Evolutionary conservation across 2,329 filamentous ascomycete species (phyloP), one percentile per base, ranked within the genome.

Genomic region (Cladosporium austrohemisphaericum): DNA sequence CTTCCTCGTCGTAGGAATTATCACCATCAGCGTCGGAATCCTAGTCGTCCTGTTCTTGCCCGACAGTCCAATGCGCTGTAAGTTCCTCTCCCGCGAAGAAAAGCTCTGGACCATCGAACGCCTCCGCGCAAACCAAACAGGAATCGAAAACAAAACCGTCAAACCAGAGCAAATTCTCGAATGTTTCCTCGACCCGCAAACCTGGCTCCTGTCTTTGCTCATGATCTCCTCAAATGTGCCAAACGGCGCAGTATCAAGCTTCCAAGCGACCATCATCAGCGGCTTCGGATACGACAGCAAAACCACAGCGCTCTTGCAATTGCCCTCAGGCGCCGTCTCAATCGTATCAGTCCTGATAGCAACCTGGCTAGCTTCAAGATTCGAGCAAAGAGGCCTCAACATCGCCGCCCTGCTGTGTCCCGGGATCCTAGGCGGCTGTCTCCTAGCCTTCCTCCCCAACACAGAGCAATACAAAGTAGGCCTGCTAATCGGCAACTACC

Each of bases 41-140:
- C 20, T 49, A 8, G 52, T 53, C 3, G 13, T 57, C 5, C 33
- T 49, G 5, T 48, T 52, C 43, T 41, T 60, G 5, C 56, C 57
- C 3, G 84, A 86, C 62, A 46, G 28, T 80, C 84, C 83, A 0
- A 85, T 86, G 82, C 74, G 79, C 4, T 82, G 83, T 20, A 81
- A 81, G 62, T 86, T 82, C 65, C 84, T 83, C 59, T 73, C 69
- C 9, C 81, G 85, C 55, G 73, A 79, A 53, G 62, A 64, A 37
- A 65, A 62, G 70, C 72, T 71, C 29, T 71, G 83, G 36, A 64
- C 72, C 56, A 59, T 73, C 11, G 67, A 71, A 50, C 68, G 70
- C 28, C 65, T 74, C 25, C 64, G 68, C 9, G 63, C 64, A 38
- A 74, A 74, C 56, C 68, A 71, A 52, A 72, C 69, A 3, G 70